Evolutionary conservation across 305 asterid genomes (phyloP).

Genomic region (Fraxinus floribunda): DNA sequence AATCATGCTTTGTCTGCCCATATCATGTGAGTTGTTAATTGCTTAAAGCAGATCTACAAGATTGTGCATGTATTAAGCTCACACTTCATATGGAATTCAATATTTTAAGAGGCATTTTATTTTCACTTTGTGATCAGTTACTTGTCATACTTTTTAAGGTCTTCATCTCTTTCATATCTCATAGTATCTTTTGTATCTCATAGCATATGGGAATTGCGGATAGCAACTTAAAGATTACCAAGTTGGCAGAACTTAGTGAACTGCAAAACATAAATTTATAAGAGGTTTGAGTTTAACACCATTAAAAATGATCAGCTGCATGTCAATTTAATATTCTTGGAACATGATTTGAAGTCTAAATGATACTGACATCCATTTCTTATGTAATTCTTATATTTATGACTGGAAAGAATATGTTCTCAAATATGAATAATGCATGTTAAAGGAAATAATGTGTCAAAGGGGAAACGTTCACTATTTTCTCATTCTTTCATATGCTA

Average conservation of each 20-base stretch:
- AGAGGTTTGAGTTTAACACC: background rate
- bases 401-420: background rate
- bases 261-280: background rate
- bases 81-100: background rate
- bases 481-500: background rate
- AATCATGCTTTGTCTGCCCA: constrained; percentile 79
- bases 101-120: background rate
- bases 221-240: background rate
- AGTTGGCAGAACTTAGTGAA: background rate
- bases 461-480: background rate
- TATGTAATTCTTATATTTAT: background rate
- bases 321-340: background rate
- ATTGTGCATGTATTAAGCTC: constrained; percentile 11
- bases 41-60: constrained; percentile 7
- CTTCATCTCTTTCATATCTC: background rate
- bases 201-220: too few species aligned
- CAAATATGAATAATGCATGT: background rate
- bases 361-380: background rate
- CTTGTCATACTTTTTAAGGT: background rate
- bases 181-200: too few species aligned
- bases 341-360: background rate
- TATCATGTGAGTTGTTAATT: constrained; percentile 72
- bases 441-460: background rate
- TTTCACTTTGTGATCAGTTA: background rate
- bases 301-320: background rate